Conservation (phyloP, 345 rosid genomes). For the Brassica rapa region DNA sequence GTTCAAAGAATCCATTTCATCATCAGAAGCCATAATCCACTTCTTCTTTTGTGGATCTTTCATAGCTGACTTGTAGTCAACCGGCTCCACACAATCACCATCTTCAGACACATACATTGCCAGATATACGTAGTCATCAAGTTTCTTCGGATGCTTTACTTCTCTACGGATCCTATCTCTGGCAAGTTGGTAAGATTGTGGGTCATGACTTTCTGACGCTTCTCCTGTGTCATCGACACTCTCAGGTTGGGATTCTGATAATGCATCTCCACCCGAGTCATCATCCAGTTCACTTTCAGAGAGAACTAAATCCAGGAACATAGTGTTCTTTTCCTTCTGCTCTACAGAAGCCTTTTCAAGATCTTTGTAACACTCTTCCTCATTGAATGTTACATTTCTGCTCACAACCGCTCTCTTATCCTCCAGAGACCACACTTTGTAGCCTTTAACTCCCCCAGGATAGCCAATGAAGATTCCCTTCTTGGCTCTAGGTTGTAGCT, state of each 20-base stretch:
- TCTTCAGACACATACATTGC: background rate
- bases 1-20: background rate
- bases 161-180: background rate
- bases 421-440: background rate
- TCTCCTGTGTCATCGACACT: no score
- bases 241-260: background rate
- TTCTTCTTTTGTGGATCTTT: background rate
- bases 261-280: background rate
- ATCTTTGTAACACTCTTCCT: background rate
- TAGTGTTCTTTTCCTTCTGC: background rate
- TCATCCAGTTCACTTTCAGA: background rate
- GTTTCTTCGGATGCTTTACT: background rate
- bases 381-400: background rate
- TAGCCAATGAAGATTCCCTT: background rate
- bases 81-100: background rate
- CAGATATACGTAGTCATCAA: background rate
- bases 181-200: background rate
- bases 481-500: background rate
- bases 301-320: background rate
- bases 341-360: background rate
- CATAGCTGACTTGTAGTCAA: background rate
- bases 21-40: background rate
- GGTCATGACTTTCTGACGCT: background rate
- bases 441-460: background rate
- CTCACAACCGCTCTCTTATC: background rate